Evolutionary conservation across 768 basidiomycete genomes (phyloP), one percentile per base, ranked within the genome.

Genomic region (Harrya chromipes): DNA sequence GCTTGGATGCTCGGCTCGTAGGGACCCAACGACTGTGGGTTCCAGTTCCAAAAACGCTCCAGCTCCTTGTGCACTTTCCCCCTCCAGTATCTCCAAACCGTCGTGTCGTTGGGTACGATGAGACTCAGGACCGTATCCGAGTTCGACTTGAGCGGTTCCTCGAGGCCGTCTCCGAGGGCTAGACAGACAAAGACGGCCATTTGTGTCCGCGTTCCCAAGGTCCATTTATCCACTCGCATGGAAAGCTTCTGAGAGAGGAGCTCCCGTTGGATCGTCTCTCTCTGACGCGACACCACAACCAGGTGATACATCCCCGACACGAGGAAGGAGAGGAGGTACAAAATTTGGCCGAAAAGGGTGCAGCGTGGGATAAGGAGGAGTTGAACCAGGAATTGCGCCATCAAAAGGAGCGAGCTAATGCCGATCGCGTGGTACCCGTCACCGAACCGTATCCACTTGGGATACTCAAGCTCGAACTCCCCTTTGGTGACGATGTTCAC

Each of bases 281-380:
- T 56, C n/a, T 75, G 69, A 59, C 72, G 52, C 1, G 65, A 62
- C 5, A 48, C 57, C 42, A 72, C 55, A 20, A 50, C 67, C 1
- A 66, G 35, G 29, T 71, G 70, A 47, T 72, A 71, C 6, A 20
- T 23, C 39, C 70, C 69, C 2, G 70, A 71, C 9, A 56, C 58
- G 16, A 59, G 43, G 39, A 71, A 54, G 20, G 67, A 58, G 36
- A 52, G 0, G 8, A 70, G 62, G 43, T 61, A 65, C 43, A 62
- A 10, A 26, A 70, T 59, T 46, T 71, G 70, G 14, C 69, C 69
- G 17, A 70, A 69, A 33, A 71, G 52, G 13, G 56, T 58, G 44
- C 62, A 47, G 31, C 55, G 61, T 2, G 67, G 67, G 10, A 67
- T 56, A 24, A 69, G 49, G 34, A 71, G 58, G 27, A 70, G 59